Evolutionary conservation across 2,329 filamentous ascomycete species (phyloP), one percentile per base, ranked within the genome.

Genomic region (Colletotrichum simmondsii): DNA sequence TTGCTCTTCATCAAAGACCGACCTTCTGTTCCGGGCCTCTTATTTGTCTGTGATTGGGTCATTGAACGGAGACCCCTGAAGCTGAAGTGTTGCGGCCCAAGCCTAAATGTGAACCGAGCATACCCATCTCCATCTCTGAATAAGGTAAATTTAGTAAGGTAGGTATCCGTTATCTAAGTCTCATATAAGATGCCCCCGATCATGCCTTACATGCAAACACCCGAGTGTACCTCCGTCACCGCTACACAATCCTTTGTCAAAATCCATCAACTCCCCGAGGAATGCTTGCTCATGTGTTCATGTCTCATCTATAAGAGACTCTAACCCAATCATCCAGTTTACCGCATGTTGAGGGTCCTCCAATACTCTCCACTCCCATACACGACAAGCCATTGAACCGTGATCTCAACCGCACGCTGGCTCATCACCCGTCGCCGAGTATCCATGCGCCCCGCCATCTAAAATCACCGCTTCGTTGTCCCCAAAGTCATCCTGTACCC

Each of bases 381-480:
- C 58, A 11, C 28, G 56, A 59, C n/a, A 35, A 35, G 32, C 12
- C 32, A 35, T 35, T 35, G 32, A 35, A 35, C 32, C 11, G 32
- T 12, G 32, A 12, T 30, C 64, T 70, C 71, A 84, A 11, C 84
- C 82, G 68, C 84, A 84, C 5, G 75, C 81, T 28, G 85, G 85
- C 77, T 87, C 83, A 66, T 85, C 84, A 54, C 71, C 74, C 26
- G n/a, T 70, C 66, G 4, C 30, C 56, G 30, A 76, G 63, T 84
- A 80, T 5, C 87, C 89, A 60, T 86, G 84, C 1, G 86, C 79
- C 1, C 89, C 89, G 7, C 90, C 89, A 73, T 91, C 88, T 1
- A 91, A 79, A 60, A 91, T 91, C 10, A 91, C 82, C 0, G 80
- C 85, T 76, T 91, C 90, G 70, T 92, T 92, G 75, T 92, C 81